Evolutionary conservation across 1,284 basidiomycete genomes (phyloP).

Genomic region (Sporisorium iseilematis-ciliati): DNA sequence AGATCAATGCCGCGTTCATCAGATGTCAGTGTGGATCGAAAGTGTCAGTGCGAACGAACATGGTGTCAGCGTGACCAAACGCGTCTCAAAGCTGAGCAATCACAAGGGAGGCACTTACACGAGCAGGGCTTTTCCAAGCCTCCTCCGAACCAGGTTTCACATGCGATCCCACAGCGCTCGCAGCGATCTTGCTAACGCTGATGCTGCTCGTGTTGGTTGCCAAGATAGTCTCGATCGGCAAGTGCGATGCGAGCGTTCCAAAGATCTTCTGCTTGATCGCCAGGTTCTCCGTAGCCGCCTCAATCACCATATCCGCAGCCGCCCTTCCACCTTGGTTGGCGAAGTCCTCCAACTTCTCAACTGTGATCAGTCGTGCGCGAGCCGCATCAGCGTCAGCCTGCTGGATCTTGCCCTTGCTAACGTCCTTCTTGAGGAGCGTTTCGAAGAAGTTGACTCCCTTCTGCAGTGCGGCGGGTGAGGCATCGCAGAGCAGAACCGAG

Average conservation of each 20-base stretch:
- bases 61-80: too few relatives aligned
- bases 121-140: conserved; percentile 49
- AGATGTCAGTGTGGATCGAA: background rate
- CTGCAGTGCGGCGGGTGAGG: conserved; percentile 74
- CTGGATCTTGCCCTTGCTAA: conserved; percentile 82
- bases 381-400: conserved; percentile 81
- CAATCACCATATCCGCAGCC: conserved; percentile 87
- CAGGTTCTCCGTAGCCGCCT: conserved; percentile 91
- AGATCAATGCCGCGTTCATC: background rate
- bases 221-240: conserved; percentile 82
- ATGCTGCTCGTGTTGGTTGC: conserved; percentile 95
- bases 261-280: conserved; percentile 85
- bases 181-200: conserved; percentile 91
- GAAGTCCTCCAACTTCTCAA: conserved; percentile 48
- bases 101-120: conserved; percentile 36
- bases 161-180: conserved; percentile 65
- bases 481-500: conserved; percentile 51
- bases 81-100: too few relatives aligned
- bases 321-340: conserved; percentile 69
- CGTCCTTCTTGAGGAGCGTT: conserved; percentile 84
- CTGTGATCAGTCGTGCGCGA: conserved; percentile 65
- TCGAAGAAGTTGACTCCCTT: conserved; percentile 80
- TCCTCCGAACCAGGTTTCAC: conserved; percentile 56
- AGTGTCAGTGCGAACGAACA: too few relatives aligned
- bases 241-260: conserved; percentile 76